Base-by-base conservation (phyloP, 78 protist genomes). In the Bodo saltans region DNA sequence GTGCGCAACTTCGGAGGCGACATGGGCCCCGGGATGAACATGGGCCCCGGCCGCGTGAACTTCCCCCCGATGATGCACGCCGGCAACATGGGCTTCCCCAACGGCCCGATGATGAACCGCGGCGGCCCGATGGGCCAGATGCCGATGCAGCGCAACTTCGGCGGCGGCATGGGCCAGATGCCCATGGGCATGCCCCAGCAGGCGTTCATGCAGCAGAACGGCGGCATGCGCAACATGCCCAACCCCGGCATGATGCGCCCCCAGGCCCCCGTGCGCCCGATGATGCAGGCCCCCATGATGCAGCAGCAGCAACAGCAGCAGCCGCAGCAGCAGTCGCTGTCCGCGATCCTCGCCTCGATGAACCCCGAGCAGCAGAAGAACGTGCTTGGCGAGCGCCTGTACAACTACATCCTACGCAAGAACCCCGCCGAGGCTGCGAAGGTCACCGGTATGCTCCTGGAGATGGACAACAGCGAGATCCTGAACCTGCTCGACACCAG, bases 371-470 rank as follows among this genome's bases (percentile, higher is more conserved):
- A 71, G 60, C 87, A 73, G 42, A 92, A 91, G 90, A 80, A 81
- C 52, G 25, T 86, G 33, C 90, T 94, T n/a, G 97, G 97, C 38
- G 96, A 93, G 88, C 74, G 87, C 30, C 92, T 94, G 72, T 94
- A 85, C 90, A 86, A 89, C 28, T 47, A 82, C 68, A 84, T 94
- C 68, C 74, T 73, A 72, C 38, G 0, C 32, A 3, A 0, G 11
- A 83, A 94, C 74, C 89, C 88, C 17, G 84, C 38, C 30, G 52
- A 41, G 3, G 95, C 97, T 34, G 93, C 92, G 52, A 94, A 94
- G 90, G 92, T 94, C 88, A 94, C 97, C 0, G 97, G 97, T 70
- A 94, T 94, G 97, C 88, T 94, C 1, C 85, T 94, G 32, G 97
- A 92, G 85, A 87, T 94, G 95, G 97, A 94, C 87, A 85, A 85